Conservation (phyloP, 1,284 basidiomycete genomes). For the Meira miltonrushii region DNA sequence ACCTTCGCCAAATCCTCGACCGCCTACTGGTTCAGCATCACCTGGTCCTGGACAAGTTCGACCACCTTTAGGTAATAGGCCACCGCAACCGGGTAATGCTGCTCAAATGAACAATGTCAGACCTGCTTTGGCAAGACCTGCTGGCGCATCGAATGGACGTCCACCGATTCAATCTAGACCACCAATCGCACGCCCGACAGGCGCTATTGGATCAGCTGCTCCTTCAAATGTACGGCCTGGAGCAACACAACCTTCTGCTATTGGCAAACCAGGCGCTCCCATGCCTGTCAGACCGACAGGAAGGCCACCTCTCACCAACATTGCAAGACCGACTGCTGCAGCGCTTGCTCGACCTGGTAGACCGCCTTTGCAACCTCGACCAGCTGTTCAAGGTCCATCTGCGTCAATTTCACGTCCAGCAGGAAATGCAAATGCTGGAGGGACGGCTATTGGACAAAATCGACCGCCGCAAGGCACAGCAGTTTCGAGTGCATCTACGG, state of each 20-base stretch:
- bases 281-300: neutral
- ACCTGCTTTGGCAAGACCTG: no score
- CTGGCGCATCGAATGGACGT: no score
- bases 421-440: neutral
- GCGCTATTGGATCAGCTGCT: neutral
- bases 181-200: no score
- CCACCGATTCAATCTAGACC: no score
- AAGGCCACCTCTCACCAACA: neutral
- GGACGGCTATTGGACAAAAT: neutral
- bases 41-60: slow-evolving; percentile 4
- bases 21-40: neutral
- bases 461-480: neutral
- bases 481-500: neutral
- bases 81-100: no score
- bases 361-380: neutral
- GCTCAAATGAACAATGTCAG: no score
- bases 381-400: neutral
- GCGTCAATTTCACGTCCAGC: neutral
- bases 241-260: neutral
- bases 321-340: neutral
- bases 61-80: neutral
- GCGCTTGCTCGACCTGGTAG: neutral
- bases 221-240: neutral
- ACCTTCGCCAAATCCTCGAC: slow-evolving; percentile 1
- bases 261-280: neutral